A percentile compares a stretch with the other conserved stretches of the same genome.
Evolutionary conservation across 2,329 filamentous ascomycete genomes (phyloP).

Genomic region (Colletotrichum higginsianum): DNA sequence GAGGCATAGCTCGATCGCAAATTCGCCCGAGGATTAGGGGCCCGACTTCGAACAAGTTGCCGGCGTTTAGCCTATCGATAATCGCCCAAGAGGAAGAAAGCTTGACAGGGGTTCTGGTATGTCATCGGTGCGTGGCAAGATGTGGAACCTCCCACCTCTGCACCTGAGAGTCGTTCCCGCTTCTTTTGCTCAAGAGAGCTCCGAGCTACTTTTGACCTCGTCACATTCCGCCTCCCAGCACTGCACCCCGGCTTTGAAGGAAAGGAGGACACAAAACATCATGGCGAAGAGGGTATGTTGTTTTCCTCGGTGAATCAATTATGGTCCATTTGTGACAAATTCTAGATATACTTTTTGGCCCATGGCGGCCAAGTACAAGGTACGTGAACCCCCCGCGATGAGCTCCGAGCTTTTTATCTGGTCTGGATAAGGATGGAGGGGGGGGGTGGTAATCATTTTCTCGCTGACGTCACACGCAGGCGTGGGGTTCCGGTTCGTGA

Average conservation of each 20-base stretch:
- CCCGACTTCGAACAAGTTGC: neutral
- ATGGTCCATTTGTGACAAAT: neutral
- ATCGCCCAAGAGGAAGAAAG: neutral
- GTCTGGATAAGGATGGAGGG: conserved; percentile 21
- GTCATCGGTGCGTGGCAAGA: conserved; percentile 22
- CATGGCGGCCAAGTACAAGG: conserved; percentile 79
- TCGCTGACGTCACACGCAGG: conserved; percentile 57
- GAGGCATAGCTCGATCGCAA: neutral
- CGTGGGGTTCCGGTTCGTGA: conserved; percentile 67
- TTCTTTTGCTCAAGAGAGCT: conserved; percentile 28
- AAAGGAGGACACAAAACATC: neutral
- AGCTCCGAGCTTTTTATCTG: conserved; percentile 36
- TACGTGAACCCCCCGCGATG: conserved; percentile 57
- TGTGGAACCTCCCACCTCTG: conserved; percentile 6
- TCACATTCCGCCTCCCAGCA: neutral
- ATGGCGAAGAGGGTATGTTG: conserved; percentile 55
- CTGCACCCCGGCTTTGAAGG: neutral
- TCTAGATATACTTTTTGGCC: conserved; percentile 73
- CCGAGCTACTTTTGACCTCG: conserved; percentile 41
- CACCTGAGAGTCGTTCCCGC: neutral
- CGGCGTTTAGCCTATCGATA: conserved; percentile 22
- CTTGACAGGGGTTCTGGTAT: neutral
- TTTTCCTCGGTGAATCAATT: neutral
- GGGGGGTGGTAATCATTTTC: neutral
- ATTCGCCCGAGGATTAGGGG: conserved; percentile 3